Evolutionary conservation across 1,284 basidiomycete genomes (phyloP).

Genomic region (Sanghuangporus baumii): DNA sequence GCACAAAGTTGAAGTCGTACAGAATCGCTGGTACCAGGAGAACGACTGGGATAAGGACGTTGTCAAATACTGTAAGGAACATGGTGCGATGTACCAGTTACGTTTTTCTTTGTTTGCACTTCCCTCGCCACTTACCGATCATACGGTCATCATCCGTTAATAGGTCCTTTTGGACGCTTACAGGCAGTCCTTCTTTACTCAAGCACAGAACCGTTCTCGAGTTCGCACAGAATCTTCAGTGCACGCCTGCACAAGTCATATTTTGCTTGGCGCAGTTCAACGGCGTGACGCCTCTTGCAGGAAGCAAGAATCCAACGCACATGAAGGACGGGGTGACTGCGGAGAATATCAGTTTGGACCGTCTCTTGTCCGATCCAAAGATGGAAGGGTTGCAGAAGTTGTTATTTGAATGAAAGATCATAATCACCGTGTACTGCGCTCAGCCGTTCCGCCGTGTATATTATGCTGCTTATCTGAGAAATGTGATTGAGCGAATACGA

Average conservation of each 20-base stretch:
- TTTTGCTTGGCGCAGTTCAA: slow-evolving; percentile 62
- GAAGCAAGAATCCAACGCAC: slow-evolving; percentile 55
- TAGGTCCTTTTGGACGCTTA: slow-evolving; percentile 84
- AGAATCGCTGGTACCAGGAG: slow-evolving; percentile 79
- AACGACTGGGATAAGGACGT: slow-evolving; percentile 71
- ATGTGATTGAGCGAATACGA: too few species aligned
- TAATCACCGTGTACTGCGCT: too few species aligned
- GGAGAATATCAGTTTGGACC: slow-evolving; percentile 25
- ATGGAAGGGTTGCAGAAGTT: slow-evolving; percentile 32
- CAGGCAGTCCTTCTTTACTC: slow-evolving; percentile 65
- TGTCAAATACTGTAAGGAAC: slow-evolving; percentile 45
- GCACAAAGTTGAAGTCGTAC: slow-evolving; percentile 64
- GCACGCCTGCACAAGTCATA: slow-evolving; percentile 60
- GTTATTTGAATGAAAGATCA: background rate
- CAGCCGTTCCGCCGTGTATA: too few species aligned
- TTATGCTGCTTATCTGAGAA: too few species aligned
- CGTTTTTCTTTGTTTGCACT: slow-evolving; percentile 23
- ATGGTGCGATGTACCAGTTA: slow-evolving; percentile 69
- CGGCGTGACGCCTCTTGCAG: slow-evolving; percentile 57
- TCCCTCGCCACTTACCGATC: background rate
- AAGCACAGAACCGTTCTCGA: slow-evolving; percentile 38
- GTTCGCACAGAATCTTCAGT: slow-evolving; percentile 41
- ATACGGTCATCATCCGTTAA: slow-evolving; percentile 1
- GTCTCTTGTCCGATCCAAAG: slow-evolving; percentile 30
- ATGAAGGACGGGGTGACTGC: slow-evolving; percentile 59